These are phyloP conservation scores for Rhizophagus prolifer DNA, from an alignment of 192 early-diverging fungal genomes.

Conservation along the genomic window DNA sequence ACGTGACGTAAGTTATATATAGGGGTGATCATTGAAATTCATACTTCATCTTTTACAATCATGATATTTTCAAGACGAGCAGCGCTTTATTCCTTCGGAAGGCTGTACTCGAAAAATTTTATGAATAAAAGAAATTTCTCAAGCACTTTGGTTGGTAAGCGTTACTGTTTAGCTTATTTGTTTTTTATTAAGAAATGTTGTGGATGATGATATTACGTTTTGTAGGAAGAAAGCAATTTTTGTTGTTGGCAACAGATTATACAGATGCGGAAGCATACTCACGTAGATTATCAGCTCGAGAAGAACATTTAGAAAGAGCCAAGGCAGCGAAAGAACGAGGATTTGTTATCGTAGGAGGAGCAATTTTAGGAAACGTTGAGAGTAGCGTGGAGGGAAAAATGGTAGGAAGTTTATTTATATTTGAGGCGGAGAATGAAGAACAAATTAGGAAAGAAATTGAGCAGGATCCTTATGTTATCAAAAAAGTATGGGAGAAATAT, in stretches of 20 bases:
- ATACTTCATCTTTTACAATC: not conserved
- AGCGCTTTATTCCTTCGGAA: too few relatives aligned
- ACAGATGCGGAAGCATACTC: constrained; percentile 47
- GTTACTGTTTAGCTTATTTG: not conserved
- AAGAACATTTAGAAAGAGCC: constrained; percentile 45
- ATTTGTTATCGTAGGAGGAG: constrained; percentile 48
- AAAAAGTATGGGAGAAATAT: constrained; percentile 56
- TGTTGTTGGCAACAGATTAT: constrained; percentile 51
- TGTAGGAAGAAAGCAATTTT: not conserved
- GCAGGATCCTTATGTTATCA: constrained; percentile 52
- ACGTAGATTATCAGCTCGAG: constrained; percentile 44
- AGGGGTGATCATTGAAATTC: not conserved
- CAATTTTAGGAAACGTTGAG: constrained; percentile 44
- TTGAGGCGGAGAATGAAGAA: constrained; percentile 46
- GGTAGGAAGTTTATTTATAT: constrained; percentile 54
- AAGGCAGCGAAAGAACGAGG: constrained; percentile 35
- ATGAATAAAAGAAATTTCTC: not conserved
- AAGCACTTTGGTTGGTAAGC: not conserved
- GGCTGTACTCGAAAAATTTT: not conserved
- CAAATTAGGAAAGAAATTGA: constrained; percentile 46
- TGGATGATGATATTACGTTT: not conserved
- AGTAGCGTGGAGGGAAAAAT: constrained; percentile 38
- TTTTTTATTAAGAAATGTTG: not conserved
- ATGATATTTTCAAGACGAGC: not conserved
- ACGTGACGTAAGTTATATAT: too few relatives aligned